Evolutionary conservation across 148 eudicot genomes (phyloP).

Genomic region (Arctostaphylos glauca): DNA sequence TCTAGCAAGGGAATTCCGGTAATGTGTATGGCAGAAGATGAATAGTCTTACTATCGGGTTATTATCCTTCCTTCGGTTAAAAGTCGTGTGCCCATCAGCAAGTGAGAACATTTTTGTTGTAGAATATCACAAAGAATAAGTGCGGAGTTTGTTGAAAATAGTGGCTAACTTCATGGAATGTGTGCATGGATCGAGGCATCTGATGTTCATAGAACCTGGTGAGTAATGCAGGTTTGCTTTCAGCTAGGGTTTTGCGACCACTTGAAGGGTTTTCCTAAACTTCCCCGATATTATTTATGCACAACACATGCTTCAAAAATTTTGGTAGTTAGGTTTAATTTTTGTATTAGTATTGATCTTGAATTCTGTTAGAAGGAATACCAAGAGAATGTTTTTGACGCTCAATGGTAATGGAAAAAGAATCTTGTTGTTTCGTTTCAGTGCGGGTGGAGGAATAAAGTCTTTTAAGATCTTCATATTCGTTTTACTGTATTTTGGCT

Average conservation of each 20-base stretch:
- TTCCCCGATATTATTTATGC: not conserved
- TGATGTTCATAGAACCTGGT: not conserved
- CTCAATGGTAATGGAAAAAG: too few species aligned
- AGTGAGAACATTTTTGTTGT: not conserved
- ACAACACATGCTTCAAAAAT: not conserved
- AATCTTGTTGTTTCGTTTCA: too few species aligned
- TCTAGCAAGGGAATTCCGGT: conserved; percentile 79
- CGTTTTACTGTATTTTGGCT: too few species aligned
- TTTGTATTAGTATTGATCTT: not conserved
- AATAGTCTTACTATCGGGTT: conserved; percentile 17
- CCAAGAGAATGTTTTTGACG: too few species aligned
- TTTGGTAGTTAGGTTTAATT: not conserved
- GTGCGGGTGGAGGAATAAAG: too few species aligned
- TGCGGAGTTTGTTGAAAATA: not conserved
- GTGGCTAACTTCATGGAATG: not conserved
- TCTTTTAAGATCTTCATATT: too few species aligned
- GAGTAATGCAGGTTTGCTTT: not conserved
- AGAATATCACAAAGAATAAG: not conserved
- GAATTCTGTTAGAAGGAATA: too few species aligned
- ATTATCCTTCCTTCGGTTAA: not conserved
- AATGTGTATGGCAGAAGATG: conserved; percentile 46
- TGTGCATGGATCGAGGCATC: conserved; percentile 8
- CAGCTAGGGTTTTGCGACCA: not conserved
- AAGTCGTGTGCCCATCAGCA: not conserved
- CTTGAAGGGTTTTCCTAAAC: not conserved